Percentiles rank a stretch among this genome's conserved stretches.
phyloP scores from a whole-genome alignment of 768 basidiomycete genomes.

The Collybiopsis confluens region DNA sequence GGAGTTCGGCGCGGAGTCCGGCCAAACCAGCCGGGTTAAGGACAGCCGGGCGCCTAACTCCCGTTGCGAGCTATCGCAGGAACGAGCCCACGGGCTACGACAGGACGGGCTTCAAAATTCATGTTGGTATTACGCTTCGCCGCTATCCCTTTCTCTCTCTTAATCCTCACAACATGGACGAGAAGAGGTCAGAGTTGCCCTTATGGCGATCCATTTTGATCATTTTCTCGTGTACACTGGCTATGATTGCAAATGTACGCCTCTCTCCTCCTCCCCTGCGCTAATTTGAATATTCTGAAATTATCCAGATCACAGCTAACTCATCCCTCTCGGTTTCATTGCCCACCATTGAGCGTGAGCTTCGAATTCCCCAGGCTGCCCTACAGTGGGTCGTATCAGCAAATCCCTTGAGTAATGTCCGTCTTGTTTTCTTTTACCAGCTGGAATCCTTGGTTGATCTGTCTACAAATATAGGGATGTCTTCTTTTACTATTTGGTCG shows the following conservation, averaged over 20 bases:
- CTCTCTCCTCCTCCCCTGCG: not conserved
- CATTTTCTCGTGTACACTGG: constrained; percentile 26
- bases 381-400: constrained; percentile 69
- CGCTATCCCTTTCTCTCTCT: no score
- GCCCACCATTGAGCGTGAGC: constrained; percentile 45
- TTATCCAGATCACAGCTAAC: constrained; percentile 22
- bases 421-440: constrained; percentile 13
- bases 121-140: no score
- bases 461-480: constrained; percentile 52
- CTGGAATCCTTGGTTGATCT: not conserved
- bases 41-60: no score
- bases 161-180: no score
- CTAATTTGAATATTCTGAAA: not conserved
- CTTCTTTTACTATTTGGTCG: constrained; percentile 72
- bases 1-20: no score
- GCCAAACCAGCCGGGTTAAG: no score
- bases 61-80: not conserved
- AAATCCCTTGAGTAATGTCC: constrained; percentile 64
- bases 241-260: constrained; percentile 32
- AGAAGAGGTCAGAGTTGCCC: not conserved
- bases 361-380: constrained; percentile 44
- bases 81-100: not conserved
- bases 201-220: constrained; percentile 3
- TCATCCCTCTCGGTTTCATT: constrained; percentile 50
- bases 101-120: not conserved